Conservation (phyloP, 192 early-diverging fungal species). For the Backusella tarrabulga region DNA sequence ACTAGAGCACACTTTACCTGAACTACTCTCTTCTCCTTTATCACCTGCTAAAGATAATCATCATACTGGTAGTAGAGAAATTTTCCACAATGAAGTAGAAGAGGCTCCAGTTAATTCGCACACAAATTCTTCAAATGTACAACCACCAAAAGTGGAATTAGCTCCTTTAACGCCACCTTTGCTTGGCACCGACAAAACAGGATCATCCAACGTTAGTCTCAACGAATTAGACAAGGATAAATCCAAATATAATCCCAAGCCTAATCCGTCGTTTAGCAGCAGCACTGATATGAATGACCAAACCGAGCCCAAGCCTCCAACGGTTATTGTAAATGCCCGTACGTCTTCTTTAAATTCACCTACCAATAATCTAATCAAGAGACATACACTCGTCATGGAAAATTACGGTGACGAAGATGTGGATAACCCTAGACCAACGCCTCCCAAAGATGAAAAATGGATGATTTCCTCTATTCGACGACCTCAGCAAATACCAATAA, state of each 20-base stretch:
- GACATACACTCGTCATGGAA: not conserved
- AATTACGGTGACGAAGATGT: slow-evolving; percentile 17
- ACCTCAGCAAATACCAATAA: slow-evolving; percentile 25
- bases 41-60: not conserved
- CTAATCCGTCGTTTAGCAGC: not conserved
- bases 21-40: not conserved
- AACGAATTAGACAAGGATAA: not conserved
- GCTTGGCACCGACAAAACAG: not conserved
- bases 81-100: not conserved
- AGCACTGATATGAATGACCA: not conserved
- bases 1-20: not conserved
- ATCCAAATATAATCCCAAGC: not conserved
- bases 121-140: not conserved
- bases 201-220: not conserved
- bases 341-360: not conserved
- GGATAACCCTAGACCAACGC: not conserved
- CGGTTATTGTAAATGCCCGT: not conserved
- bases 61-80: not conserved
- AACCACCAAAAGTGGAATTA: not conserved
- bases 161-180: not conserved
- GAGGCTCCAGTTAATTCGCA: not conserved
- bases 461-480: slow-evolving; percentile 34
- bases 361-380: not conserved
- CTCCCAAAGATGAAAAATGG: slow-evolving; percentile 37
- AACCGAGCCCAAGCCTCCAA: not conserved